Evolutionary conservation across 2,329 filamentous ascomycete species (phyloP).

Genomic region (Scedosporium minutisporum): DNA sequence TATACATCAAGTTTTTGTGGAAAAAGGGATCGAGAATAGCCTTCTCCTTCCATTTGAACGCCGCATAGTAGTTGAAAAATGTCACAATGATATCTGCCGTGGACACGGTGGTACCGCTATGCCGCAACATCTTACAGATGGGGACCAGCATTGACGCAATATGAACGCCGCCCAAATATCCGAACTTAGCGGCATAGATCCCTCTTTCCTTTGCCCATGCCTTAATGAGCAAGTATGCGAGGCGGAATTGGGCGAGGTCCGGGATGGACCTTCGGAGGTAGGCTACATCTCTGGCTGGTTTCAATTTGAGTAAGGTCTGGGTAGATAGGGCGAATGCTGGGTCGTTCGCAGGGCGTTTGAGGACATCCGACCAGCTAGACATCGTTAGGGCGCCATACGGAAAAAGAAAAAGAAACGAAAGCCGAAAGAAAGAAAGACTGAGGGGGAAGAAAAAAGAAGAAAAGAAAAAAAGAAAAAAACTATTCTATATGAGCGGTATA

Average conservation of each 20-base stretch:
- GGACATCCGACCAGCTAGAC: constrained; percentile 33
- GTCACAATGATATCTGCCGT: constrained; percentile 42
- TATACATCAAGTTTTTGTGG: constrained; percentile 39
- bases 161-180: constrained; percentile 56
- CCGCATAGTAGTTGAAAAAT: constrained; percentile 55
- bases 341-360: constrained; percentile 38
- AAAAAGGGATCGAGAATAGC: constrained; percentile 53
- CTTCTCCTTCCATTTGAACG: constrained; percentile 47
- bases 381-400: neutral
- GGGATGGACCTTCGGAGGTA: constrained; percentile 53
- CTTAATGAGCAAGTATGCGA: constrained; percentile 50
- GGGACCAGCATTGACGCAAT: constrained; percentile 52
- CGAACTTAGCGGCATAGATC: constrained; percentile 55
- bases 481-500: too few species aligned
- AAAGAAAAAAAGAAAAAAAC: neutral
- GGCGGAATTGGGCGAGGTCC: constrained; percentile 45
- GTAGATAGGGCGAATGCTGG: constrained; percentile 45
- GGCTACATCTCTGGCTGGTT: constrained; percentile 51
- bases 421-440: constrained; percentile 13
- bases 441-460: too few species aligned
- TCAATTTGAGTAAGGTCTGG: constrained; percentile 50
- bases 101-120: constrained; percentile 24
- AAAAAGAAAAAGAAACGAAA: neutral
- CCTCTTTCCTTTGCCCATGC: constrained; percentile 53
- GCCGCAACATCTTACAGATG: constrained; percentile 45